phyloP scores from a whole-genome alignment of 441 rosid species.

The Daphne laureola region DNA sequence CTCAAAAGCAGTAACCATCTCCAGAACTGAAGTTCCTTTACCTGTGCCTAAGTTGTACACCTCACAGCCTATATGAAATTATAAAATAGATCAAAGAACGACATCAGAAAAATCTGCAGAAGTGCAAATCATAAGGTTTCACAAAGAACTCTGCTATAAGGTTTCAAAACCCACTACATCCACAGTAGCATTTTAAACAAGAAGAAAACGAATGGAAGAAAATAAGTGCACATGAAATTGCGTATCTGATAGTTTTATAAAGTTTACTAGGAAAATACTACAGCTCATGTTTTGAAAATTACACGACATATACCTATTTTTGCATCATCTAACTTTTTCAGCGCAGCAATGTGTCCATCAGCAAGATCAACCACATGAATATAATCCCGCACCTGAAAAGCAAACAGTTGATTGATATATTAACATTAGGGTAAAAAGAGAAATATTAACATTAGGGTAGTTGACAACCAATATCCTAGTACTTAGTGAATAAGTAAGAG shows the following conservation, averaged over 20 bases:
- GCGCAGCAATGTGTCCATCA: conserved; percentile 89
- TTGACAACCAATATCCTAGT: too few species aligned
- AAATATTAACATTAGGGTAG: not conserved
- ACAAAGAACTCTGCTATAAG: too few species aligned
- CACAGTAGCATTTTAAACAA: too few species aligned
- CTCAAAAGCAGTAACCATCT: conserved; percentile 91
- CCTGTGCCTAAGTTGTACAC: conserved; percentile 98
- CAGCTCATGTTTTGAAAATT: conserved; percentile 1
- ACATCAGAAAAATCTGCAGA: too few species aligned
- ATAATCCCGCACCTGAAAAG: conserved; percentile 85
- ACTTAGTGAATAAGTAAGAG: too few species aligned
- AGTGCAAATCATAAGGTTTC: too few species aligned
- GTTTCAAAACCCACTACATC: too few species aligned
- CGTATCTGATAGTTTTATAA: too few species aligned
- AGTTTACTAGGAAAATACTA: too few species aligned
- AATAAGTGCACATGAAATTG: too few species aligned
- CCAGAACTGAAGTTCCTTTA: conserved; percentile 87
- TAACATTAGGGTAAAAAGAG: not conserved
- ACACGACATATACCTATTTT: conserved; percentile 43
- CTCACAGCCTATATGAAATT: conserved; percentile 51
- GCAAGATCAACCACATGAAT: conserved; percentile 91
- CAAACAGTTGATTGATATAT: not conserved
- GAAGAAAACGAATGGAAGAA: too few species aligned
- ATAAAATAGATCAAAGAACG: too few species aligned
- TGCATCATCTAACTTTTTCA: conserved; percentile 57